Conservation (phyloP, 768 basidiomycete species). For the Kwoniella newhampshirensis region DNA sequence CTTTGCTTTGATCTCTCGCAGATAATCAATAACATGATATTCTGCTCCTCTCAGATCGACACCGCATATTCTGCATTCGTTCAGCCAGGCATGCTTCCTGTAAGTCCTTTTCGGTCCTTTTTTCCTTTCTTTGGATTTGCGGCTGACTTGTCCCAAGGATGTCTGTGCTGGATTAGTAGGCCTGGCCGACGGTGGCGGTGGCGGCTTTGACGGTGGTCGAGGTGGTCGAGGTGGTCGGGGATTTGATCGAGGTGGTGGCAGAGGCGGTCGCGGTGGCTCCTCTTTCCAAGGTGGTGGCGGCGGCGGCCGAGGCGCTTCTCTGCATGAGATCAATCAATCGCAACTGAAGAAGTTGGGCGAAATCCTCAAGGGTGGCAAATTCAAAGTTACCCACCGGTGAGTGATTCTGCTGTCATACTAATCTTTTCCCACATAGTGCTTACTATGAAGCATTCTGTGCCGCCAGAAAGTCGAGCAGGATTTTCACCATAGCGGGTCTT, state of each 20-base stretch:
- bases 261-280: constrained; percentile 37
- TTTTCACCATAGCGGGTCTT: constrained; percentile 32
- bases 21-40: not conserved
- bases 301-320: constrained; percentile 29
- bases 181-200: constrained; percentile 35
- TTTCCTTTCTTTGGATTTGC: not conserved
- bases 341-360: constrained; percentile 44
- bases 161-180: constrained; percentile 42
- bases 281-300: constrained; percentile 12
- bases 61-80: constrained; percentile 53
- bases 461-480: constrained; percentile 23
- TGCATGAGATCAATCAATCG: constrained; percentile 23
- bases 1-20: not conserved
- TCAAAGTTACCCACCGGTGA: constrained; percentile 48
- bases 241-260: constrained; percentile 23
- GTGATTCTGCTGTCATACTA: not conserved
- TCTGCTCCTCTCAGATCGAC: constrained; percentile 43
- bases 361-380: constrained; percentile 46
- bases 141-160: constrained; percentile 23
- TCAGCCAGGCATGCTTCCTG: constrained; percentile 42
- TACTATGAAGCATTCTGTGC: constrained; percentile 6
- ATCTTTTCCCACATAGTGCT: too few species aligned
- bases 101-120: constrained; percentile 10
- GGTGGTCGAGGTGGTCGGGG: constrained; percentile 30
- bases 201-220: constrained; percentile 9